A percentile compares a stretch with the other conserved stretches of the same genome.
Conservation (phyloP, 257 asterid species). For the Orobanche coerulescens region DNA sequence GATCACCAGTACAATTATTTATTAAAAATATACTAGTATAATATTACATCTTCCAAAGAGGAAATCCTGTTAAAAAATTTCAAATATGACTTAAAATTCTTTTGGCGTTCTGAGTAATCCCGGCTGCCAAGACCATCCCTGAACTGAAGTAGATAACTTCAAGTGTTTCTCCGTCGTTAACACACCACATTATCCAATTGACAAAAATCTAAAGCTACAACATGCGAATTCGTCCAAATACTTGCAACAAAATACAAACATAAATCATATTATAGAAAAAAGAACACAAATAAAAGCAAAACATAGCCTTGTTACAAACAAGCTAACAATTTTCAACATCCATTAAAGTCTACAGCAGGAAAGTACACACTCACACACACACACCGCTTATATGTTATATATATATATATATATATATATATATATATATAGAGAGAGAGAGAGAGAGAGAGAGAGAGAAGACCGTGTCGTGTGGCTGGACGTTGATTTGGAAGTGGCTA, state of each 20-base stretch:
- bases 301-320: neutral
- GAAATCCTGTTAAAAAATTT: neutral
- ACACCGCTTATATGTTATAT: too few species aligned
- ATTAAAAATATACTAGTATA: neutral
- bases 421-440: neutral
- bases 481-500: constrained; percentile 60
- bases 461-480: constrained; percentile 52
- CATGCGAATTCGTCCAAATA: neutral
- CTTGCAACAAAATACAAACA: neutral
- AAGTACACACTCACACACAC: too few species aligned
- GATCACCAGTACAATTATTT: neutral
- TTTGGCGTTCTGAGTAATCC: neutral
- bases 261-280: neutral
- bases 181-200: neutral
- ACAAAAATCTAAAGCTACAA: neutral
- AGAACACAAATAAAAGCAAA: neutral
- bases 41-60: neutral
- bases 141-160: neutral
- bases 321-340: neutral
- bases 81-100: neutral
- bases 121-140: neutral
- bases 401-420: too few species aligned
- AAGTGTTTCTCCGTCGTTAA: neutral
- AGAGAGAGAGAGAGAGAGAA: neutral
- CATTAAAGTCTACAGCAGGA: neutral